These are phyloP conservation scores for Vinca major DNA, from an alignment of 305 asterid species.

Conservation along the genomic window DNA sequence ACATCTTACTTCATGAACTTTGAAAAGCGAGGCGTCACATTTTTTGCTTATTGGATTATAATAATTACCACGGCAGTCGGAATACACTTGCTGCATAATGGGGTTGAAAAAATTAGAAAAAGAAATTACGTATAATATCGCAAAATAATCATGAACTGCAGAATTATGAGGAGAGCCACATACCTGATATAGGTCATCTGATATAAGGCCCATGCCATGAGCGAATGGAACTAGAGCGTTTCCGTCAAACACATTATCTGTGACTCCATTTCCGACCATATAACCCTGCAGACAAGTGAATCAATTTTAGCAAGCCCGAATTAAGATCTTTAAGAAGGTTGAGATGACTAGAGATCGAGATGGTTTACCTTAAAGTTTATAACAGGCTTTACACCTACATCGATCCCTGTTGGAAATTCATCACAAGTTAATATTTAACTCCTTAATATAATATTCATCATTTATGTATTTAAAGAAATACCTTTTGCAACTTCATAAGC, in stretches of 20 bases:
- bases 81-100: conserved; percentile 44
- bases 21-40: conserved; percentile 42
- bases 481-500: conserved; percentile 75
- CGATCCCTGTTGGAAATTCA: conserved; percentile 43
- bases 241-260: conserved; percentile 63
- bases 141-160: background rate
- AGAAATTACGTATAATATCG: background rate
- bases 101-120: background rate
- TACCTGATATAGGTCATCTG: conserved; percentile 69
- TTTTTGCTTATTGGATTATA: conserved; percentile 33
- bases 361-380: conserved; percentile 70
- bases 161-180: conserved; percentile 13
- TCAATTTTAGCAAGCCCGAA: conserved; percentile 12
- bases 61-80: conserved; percentile 56
- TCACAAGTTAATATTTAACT: background rate
- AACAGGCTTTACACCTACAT: conserved; percentile 53
- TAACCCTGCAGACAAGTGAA: conserved; percentile 62
- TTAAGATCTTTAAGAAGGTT: conserved; percentile 10
- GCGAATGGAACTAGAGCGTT: conserved; percentile 86
- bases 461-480: conserved; percentile 23
- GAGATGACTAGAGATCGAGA: background rate
- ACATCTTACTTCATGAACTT: conserved; percentile 48
- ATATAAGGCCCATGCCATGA: conserved; percentile 95
- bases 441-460: background rate
- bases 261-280: conserved; percentile 93